phyloP scores from a whole-genome alignment of 768 basidiomycete species.

The Suillus decipiens region DNA sequence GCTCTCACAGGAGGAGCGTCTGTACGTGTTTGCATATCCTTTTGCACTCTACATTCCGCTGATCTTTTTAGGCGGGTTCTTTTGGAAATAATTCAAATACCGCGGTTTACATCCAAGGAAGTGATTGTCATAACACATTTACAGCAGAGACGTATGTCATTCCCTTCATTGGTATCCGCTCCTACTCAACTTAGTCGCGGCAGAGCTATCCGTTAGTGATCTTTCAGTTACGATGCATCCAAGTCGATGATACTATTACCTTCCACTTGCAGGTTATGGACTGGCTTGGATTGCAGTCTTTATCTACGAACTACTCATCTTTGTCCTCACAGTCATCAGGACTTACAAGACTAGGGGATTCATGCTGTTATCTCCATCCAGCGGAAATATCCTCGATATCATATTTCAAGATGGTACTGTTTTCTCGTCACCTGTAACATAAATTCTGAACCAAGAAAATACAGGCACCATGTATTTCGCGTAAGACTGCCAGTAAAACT shows the following conservation, averaged over 20 bases:
- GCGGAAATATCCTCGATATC: constrained; percentile 41
- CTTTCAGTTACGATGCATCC: background rate
- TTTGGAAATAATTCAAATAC: constrained; percentile 39
- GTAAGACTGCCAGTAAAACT: constrained; percentile 38
- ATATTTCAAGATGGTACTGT: constrained; percentile 52
- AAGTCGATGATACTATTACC: background rate
- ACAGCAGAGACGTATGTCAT: constrained; percentile 7
- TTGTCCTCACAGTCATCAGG: constrained; percentile 47
- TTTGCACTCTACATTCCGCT: background rate
- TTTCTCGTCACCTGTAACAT: background rate
- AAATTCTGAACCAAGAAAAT: background rate
- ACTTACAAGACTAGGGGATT: constrained; percentile 39
- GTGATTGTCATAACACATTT: constrained; percentile 28
- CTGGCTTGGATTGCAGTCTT: constrained; percentile 55
- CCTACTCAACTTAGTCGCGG: background rate
- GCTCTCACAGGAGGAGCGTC: constrained; percentile 34
- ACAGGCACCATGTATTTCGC: constrained; percentile 58
- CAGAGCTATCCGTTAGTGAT: background rate
- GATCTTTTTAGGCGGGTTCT: constrained; percentile 42
- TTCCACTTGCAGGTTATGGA: constrained; percentile 26
- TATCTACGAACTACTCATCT: constrained; percentile 50
- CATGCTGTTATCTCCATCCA: constrained; percentile 21
- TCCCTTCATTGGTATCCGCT: background rate
- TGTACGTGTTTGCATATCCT: constrained; percentile 33
- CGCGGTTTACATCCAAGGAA: constrained; percentile 12